Percentiles rank a stretch among this genome's conserved stretches.
Conservation (phyloP, 1,139 yeast species). For the Pichia sp. region DNA sequence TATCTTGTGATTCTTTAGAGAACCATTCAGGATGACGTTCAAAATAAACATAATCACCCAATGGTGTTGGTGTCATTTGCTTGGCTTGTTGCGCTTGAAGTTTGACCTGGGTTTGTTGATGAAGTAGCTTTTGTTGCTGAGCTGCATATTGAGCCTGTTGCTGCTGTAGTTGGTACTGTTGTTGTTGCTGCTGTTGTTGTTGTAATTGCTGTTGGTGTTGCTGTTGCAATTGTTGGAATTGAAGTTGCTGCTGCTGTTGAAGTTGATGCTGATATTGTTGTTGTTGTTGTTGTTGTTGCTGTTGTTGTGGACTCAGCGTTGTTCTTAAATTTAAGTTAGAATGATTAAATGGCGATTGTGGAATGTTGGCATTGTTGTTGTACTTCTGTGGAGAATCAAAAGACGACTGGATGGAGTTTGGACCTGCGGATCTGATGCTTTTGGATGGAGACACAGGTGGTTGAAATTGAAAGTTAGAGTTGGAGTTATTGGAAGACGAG, state of each 20-base stretch:
- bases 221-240: constrained; percentile 12
- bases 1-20: constrained; percentile 59
- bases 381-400: constrained; percentile 19
- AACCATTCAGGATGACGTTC: constrained; percentile 80
- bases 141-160: neutral
- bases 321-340: constrained; percentile 1
- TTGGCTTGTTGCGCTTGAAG: constrained; percentile 7
- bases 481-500: too few relatives aligned
- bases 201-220: constrained; percentile 4
- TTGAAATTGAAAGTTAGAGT: constrained; percentile 11
- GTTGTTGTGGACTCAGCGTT: neutral
- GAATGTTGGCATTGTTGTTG: neutral
- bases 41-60: constrained; percentile 50
- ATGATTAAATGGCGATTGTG: neutral
- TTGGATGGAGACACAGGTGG: constrained; percentile 26
- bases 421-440: constrained; percentile 22
- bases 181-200: neutral
- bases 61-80: constrained; percentile 10
- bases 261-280: constrained; percentile 3
- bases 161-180: constrained; percentile 1
- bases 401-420: constrained; percentile 20
- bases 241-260: constrained; percentile 19
- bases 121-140: constrained; percentile 14
- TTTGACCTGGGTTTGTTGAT: constrained; percentile 15
- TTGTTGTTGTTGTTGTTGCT: neutral